phyloP scores from a whole-genome alignment of 129 eudicot species.

The Smallanthus sonchifolius region DNA sequence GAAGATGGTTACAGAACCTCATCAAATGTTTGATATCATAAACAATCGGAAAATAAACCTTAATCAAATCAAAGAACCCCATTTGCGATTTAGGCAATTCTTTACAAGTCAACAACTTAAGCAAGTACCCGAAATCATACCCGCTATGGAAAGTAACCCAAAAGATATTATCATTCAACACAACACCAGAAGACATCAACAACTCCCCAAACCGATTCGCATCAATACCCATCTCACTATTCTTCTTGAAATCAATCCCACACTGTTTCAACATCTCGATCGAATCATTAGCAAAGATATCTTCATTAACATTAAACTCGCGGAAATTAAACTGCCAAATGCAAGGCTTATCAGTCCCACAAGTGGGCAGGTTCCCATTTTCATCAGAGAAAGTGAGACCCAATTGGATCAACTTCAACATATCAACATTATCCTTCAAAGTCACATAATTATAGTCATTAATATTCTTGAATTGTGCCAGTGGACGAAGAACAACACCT shows the following conservation, averaged over 20 bases:
- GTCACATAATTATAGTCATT: slow-evolving; percentile 64
- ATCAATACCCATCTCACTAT: slow-evolving; percentile 62
- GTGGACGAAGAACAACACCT: slow-evolving; percentile 60
- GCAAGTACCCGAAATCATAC: slow-evolving; percentile 73
- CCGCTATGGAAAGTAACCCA: slow-evolving; percentile 77
- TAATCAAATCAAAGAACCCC: slow-evolving; percentile 63
- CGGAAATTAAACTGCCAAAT: slow-evolving; percentile 77
- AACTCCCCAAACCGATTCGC: slow-evolving; percentile 61
- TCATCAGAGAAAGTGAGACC: slow-evolving; percentile 67
- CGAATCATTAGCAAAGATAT: slow-evolving; percentile 62
- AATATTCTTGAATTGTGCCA: slow-evolving; percentile 55
- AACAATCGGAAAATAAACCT: slow-evolving; percentile 55
- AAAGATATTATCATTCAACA: slow-evolving; percentile 49
- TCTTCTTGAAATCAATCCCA: slow-evolving; percentile 63
- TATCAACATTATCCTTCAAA: slow-evolving; percentile 70
- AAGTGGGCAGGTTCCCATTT: slow-evolving; percentile 58
- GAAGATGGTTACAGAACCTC: slow-evolving; percentile 81
- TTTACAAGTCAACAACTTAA: slow-evolving; percentile 52
- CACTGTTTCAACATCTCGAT: slow-evolving; percentile 59
- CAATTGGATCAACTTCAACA: slow-evolving; percentile 72
- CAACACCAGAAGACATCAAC: slow-evolving; percentile 67
- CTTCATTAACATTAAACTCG: slow-evolving; percentile 55
- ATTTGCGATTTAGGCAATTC: slow-evolving; percentile 51
- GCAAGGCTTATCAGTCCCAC: slow-evolving; percentile 54
- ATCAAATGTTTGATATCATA: slow-evolving; percentile 80